These are phyloP conservation scores for Lachancea nothofagi DNA, from an alignment of 805 yeast species.

Conservation along the genomic window DNA sequence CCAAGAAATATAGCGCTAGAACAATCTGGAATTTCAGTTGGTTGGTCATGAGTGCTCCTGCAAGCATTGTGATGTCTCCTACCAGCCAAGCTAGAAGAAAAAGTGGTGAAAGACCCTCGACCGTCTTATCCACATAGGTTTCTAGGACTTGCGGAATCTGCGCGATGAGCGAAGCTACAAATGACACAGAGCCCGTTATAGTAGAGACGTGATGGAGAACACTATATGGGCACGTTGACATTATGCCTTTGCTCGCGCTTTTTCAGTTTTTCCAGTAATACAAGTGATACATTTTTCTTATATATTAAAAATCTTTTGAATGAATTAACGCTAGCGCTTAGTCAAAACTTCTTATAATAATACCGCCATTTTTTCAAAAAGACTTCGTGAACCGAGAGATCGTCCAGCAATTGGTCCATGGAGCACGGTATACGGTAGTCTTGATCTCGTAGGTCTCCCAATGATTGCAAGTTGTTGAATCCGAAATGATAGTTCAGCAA, in stretches of 20 bases:
- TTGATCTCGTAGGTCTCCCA: slow-evolving; percentile 23
- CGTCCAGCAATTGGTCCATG: slow-evolving; percentile 20
- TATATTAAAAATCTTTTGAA: no score
- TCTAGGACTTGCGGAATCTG: slow-evolving; percentile 55
- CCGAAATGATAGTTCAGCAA: slow-evolving; percentile 49
- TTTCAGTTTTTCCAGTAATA: not conserved
- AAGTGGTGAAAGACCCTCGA: slow-evolving; percentile 53
- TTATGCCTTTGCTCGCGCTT: not conserved
- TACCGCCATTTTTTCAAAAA: slow-evolving; percentile 33
- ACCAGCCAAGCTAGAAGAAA: slow-evolving; percentile 43
- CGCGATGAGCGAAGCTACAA: slow-evolving; percentile 41
- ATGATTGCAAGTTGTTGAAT: slow-evolving; percentile 33
- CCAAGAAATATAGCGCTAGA: slow-evolving; percentile 66
- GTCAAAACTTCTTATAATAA: slow-evolving; percentile 30
- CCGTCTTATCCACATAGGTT: slow-evolving; percentile 51
- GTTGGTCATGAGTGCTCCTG: slow-evolving; percentile 70
- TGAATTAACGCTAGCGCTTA: not conserved
- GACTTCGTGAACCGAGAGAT: slow-evolving; percentile 19
- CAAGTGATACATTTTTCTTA: no score
- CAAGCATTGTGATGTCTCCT: slow-evolving; percentile 45
- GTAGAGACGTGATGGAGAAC: slow-evolving; percentile 31
- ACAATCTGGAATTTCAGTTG: slow-evolving; percentile 79
- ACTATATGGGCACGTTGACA: slow-evolving; percentile 14
- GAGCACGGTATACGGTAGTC: slow-evolving; percentile 29
- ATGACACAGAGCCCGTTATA: slow-evolving; percentile 41